phyloP scores from a whole-genome alignment of 2,329 filamentous ascomycete species.

The Pseudogymnoascus sp. region DNA sequence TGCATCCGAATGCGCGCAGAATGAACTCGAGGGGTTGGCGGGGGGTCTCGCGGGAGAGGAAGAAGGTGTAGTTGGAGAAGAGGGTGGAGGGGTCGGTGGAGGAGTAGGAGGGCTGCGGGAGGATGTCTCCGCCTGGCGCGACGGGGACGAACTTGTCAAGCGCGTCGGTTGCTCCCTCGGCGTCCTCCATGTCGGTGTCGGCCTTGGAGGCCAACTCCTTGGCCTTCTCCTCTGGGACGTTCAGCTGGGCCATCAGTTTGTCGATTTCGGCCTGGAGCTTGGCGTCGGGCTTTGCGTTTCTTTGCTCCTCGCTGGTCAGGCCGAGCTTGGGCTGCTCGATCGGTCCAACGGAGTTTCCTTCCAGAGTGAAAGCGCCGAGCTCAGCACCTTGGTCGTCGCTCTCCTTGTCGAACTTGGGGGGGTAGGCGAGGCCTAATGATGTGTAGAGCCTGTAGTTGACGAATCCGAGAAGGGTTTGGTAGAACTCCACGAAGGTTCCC shows the following conservation, averaged over 20 bases:
- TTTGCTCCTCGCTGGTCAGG: constrained; percentile 38
- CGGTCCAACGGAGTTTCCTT: constrained; percentile 57
- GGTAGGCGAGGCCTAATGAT: constrained; percentile 83
- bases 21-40: constrained; percentile 87
- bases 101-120: constrained; percentile 66
- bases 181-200: constrained; percentile 29
- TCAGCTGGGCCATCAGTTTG: constrained; percentile 60
- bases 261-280: constrained; percentile 57
- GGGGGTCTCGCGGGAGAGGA: constrained; percentile 86
- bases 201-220: constrained; percentile 36
- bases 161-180: constrained; percentile 46
- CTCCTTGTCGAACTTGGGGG: constrained; percentile 79
- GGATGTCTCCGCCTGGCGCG: constrained; percentile 73
- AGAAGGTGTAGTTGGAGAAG: constrained; percentile 85
- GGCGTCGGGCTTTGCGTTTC: constrained; percentile 45
- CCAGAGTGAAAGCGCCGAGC: constrained; percentile 81
- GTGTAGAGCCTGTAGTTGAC: constrained; percentile 95
- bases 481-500: constrained; percentile 98
- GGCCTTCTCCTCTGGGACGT: constrained; percentile 39
- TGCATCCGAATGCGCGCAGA: constrained; percentile 88
- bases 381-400: constrained; percentile 88
- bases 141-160: constrained; percentile 90
- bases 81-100: constrained; percentile 62
- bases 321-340: constrained; percentile 45
- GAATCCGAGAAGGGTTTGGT: constrained; percentile 91